Evolutionary conservation across 1,284 basidiomycete genomes (phyloP).

Genomic region (Apiotrichum brassicae): DNA sequence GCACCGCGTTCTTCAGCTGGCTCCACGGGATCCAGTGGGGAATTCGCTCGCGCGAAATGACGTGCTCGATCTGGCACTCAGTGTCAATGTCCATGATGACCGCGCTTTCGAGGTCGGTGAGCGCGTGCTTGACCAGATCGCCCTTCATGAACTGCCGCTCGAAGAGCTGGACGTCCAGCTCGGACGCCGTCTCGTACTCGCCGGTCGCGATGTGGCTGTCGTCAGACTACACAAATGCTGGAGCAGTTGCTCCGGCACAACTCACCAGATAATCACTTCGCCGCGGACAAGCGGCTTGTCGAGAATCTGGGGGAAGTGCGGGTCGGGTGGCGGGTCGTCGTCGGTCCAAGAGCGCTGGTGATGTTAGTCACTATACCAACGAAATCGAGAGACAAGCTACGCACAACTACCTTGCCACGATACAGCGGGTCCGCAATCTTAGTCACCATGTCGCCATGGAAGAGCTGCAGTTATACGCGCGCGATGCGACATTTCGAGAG

Average conservation of each 20-base stretch:
- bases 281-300: conserved; percentile 66
- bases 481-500: background rate
- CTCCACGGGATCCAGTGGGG: conserved; percentile 59
- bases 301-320: conserved; percentile 52
- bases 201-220: conserved; percentile 50
- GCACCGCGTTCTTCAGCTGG: conserved; percentile 55
- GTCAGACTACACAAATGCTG: background rate
- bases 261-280: conserved; percentile 68
- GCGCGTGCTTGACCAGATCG: conserved; percentile 73
- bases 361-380: background rate
- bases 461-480: conserved; percentile 20
- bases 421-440: conserved; percentile 19
- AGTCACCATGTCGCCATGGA: conserved; percentile 29
- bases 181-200: conserved; percentile 63
- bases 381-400: background rate
- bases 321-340: conserved; percentile 31
- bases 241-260: background rate
- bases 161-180: conserved; percentile 63
- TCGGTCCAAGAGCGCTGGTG: conserved; percentile 38
- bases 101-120: conserved; percentile 69
- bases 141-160: conserved; percentile 72
- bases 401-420: conserved; percentile 33
- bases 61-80: conserved; percentile 65
- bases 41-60: conserved; percentile 59
- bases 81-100: conserved; percentile 62